Conservation (phyloP, 2,329 filamentous ascomycete genomes). For the Cladorrhinum sp. region DNA sequence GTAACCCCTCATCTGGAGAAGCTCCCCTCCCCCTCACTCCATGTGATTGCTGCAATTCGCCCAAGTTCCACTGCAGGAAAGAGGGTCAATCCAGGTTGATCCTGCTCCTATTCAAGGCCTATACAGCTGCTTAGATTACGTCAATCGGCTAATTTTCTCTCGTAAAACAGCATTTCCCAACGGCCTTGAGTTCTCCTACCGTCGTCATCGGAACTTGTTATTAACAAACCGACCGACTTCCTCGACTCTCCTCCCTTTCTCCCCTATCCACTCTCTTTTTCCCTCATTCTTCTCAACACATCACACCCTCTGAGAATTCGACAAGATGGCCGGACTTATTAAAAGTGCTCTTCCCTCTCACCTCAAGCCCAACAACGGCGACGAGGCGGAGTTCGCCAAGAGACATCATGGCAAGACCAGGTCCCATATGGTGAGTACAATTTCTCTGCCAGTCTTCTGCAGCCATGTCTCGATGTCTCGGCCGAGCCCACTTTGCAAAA, state of each 20-base stretch:
- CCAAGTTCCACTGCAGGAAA: conserved; percentile 22
- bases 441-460: not conserved
- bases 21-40: conserved; percentile 11
- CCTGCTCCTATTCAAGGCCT: conserved; percentile 12
- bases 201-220: conserved; percentile 14
- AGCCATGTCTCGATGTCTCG: not conserved
- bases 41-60: conserved; percentile 21
- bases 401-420: conserved; percentile 82
- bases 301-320: conserved; percentile 9
- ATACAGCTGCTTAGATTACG: conserved; percentile 24
- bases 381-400: conserved; percentile 51
- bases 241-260: not conserved
- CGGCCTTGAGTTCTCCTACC: conserved; percentile 7
- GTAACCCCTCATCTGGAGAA: conserved; percentile 17
- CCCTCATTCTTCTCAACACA: conserved; percentile 3
- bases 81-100: conserved; percentile 22
- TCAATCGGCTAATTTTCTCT: conserved; percentile 29
- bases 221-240: not conserved
- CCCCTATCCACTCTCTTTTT: conserved; percentile 1
- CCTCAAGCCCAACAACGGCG: conserved; percentile 63
- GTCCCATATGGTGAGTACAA: conserved; percentile 73
- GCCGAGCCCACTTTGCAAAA: not conserved
- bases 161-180: conserved; percentile 18
- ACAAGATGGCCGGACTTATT: conserved; percentile 60
- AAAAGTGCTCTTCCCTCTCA: conserved; percentile 80